Percentiles rank a stretch among this genome's conserved stretches.
Conservation (phyloP, 805 yeast species). For the Naumovozyma castellii region DNA sequence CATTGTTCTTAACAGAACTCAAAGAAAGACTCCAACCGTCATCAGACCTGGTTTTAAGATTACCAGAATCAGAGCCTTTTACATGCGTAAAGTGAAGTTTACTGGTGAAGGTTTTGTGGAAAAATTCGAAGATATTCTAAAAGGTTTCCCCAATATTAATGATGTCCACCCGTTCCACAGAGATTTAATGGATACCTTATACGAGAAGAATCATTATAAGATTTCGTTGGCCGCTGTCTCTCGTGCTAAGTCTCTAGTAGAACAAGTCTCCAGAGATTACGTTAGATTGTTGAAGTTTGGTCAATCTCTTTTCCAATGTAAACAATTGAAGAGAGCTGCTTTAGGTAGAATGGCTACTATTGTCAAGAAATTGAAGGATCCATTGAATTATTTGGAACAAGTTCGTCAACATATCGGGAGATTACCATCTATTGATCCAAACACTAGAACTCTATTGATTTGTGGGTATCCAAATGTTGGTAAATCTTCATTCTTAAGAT, state of each 20-base stretch:
- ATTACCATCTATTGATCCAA: conserved; percentile 95
- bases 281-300: conserved; percentile 91
- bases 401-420: conserved; percentile 99
- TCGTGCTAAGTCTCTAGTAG: conserved; percentile 86
- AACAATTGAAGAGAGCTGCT: conserved; percentile 96
- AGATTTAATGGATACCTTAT: conserved; percentile 93
- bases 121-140: conserved; percentile 75
- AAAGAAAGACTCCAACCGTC: conserved; percentile 98
- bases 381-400: conserved; percentile 87
- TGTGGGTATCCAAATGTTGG: conserved; percentile 99
- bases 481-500: conserved; percentile 85
- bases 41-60: conserved; percentile 93
- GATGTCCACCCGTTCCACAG: conserved; percentile 98
- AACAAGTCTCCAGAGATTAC: conserved; percentile 94
- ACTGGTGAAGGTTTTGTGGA: conserved; percentile 95
- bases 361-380: conserved; percentile 89
- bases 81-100: conserved; percentile 95
- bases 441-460: conserved; percentile 91
- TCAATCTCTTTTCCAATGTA: conserved; percentile 96
- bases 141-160: conserved; percentile 91
- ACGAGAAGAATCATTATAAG: conserved; percentile 96
- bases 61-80: conserved; percentile 91
- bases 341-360: conserved; percentile 99
- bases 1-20: conserved; percentile 92
- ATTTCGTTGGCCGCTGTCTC: conserved; percentile 92